phyloP scores from a whole-genome alignment of 768 basidiomycete species.

The Agrocybe pediades region DNA sequence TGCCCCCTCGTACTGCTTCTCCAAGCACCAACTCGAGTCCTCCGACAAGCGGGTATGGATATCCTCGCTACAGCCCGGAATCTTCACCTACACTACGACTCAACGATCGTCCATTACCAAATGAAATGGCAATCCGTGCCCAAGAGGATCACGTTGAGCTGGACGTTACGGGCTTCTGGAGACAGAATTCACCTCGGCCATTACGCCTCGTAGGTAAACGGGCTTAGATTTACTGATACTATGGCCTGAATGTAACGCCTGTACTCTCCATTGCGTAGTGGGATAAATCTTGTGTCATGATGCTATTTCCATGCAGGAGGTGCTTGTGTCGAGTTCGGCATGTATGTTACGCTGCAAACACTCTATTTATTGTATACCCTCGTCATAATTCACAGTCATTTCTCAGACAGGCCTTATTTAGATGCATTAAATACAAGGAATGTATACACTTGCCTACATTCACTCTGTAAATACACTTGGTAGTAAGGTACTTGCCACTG shows the following conservation, averaged over 20 bases:
- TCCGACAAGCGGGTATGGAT: constrained; percentile 8
- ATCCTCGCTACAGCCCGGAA: background rate
- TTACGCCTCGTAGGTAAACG: background rate
- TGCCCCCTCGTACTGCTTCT: constrained; percentile 7
- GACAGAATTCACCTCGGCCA: background rate
- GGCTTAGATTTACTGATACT: background rate
- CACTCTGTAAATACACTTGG: too few relatives aligned
- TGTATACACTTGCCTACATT: too few relatives aligned
- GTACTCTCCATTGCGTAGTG: too few relatives aligned
- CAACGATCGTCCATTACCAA: background rate
- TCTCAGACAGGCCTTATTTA: background rate
- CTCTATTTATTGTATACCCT: background rate
- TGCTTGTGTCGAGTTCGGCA: too few relatives aligned
- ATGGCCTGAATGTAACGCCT: too few relatives aligned
- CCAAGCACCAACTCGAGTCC: background rate
- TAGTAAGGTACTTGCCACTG: too few relatives aligned
- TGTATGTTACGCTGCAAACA: too few relatives aligned
- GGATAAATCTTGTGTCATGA: too few relatives aligned
- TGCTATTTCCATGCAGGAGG: too few relatives aligned
- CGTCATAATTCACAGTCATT: background rate
- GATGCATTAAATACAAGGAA: too few relatives aligned
- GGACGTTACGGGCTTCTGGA: background rate
- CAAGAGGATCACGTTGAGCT: background rate
- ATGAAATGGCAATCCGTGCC: too few relatives aligned
- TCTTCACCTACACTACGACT: background rate